Conservation (phyloP, 371 early-diverging fungal genomes). For the Saksenaea oblongispora region DNA sequence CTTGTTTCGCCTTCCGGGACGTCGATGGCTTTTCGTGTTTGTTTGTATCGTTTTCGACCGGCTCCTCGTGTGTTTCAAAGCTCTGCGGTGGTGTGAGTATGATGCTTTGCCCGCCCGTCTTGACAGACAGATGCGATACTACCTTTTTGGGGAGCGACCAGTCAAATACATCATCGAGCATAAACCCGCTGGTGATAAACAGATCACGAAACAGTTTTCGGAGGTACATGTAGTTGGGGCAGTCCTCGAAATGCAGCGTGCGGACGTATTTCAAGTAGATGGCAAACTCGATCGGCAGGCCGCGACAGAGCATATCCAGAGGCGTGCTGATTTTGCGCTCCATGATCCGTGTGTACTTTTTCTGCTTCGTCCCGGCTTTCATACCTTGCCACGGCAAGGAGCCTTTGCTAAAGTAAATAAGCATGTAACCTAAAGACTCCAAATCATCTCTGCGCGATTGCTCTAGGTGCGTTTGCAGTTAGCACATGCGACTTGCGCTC, state of each 20-base stretch:
- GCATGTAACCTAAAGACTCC: constrained; percentile 98
- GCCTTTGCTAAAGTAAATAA: constrained; percentile 99
- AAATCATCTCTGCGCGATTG: constrained; percentile 99
- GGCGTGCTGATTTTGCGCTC: constrained; percentile 99
- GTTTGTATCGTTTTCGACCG: neutral
- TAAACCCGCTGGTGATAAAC: constrained; percentile 93
- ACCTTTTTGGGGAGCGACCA: constrained; percentile 80
- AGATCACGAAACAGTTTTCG: constrained; percentile 95
- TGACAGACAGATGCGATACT: no score
- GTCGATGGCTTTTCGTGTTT: neutral
- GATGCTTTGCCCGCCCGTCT: no score
- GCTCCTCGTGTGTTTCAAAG: neutral
- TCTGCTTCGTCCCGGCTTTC: constrained; percentile 96
- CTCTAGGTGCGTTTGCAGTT: constrained; percentile 53
- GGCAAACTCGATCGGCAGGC: constrained; percentile 94
- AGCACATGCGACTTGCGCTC: neutral
- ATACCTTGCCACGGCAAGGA: constrained; percentile 99
- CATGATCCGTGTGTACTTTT: constrained; percentile 99
- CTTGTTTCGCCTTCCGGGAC: neutral
- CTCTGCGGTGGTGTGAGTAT: neutral
- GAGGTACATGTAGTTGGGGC: constrained; percentile 98
- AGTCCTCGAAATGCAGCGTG: constrained; percentile 97
- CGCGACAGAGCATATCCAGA: constrained; percentile 94
- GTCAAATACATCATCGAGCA: constrained; percentile 98
- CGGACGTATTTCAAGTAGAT: constrained; percentile 98